A percentile compares a stretch with the other conserved stretches of the same genome.
These are phyloP conservation scores for Austroboletus novae-zelandiae DNA, from an alignment of 1,284 basidiomycete genomes.

Conservation along the genomic window DNA sequence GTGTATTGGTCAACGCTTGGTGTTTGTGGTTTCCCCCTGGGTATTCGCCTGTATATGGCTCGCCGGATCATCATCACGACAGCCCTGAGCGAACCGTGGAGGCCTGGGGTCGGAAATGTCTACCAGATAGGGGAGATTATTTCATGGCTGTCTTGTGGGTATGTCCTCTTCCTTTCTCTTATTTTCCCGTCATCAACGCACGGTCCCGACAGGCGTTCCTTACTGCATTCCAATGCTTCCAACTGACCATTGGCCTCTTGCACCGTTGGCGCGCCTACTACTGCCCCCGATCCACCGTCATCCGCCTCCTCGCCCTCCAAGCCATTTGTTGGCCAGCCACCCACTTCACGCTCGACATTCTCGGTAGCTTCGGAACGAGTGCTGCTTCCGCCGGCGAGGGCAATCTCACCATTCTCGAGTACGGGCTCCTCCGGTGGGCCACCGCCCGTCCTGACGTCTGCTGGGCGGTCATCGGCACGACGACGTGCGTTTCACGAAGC, in stretches of 20 bases:
- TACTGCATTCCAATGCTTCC: conserved; percentile 80
- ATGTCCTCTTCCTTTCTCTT: conserved; percentile 19
- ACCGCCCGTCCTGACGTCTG: conserved; percentile 61
- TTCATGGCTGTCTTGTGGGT: conserved; percentile 68
- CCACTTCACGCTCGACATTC: conserved; percentile 67
- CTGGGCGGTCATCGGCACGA: conserved; percentile 82
- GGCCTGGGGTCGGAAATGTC: conserved; percentile 21
- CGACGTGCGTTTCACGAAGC: conserved; percentile 70
- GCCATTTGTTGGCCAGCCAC: conserved; percentile 89
- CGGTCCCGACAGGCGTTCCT: conserved; percentile 53
- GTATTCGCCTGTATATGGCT: conserved; percentile 12
- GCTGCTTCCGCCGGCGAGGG: conserved; percentile 13
- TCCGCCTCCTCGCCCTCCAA: conserved; percentile 80
- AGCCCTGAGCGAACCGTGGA: not conserved
- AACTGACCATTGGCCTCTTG: conserved; percentile 76
- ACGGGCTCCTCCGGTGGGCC: conserved; percentile 29
- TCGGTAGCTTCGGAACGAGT: conserved; percentile 41
- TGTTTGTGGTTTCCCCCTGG: conserved; percentile 44
- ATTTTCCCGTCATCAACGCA: not conserved
- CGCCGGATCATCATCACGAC: conserved; percentile 5
- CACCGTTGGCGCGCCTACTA: conserved; percentile 83
- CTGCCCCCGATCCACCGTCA: conserved; percentile 73
- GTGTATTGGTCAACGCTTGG: conserved; percentile 61
- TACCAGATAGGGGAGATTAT: conserved; percentile 56
- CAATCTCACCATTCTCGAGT: conserved; percentile 23